Percentiles rank a stretch among this genome's conserved stretches.
Conservation (phyloP, 148 eudicot genomes). For the Rhododendron griersonianum region DNA sequence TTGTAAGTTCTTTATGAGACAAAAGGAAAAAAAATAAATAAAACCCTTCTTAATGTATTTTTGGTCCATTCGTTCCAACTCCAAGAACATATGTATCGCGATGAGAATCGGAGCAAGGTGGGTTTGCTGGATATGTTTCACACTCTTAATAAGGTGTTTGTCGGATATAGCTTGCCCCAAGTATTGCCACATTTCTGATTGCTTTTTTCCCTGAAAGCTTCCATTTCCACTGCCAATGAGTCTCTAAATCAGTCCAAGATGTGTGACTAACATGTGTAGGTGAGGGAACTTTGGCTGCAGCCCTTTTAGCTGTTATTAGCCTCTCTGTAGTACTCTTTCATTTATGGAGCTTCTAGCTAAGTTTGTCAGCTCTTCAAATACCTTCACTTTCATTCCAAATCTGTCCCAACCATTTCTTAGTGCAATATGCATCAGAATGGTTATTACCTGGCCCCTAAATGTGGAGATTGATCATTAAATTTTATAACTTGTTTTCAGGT, state of each 20-base stretch:
- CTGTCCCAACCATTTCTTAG: background rate
- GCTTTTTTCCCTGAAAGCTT: background rate
- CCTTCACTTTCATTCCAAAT: background rate
- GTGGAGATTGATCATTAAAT: background rate
- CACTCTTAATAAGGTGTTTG: background rate
- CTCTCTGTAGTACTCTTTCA: background rate
- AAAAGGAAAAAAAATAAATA: background rate
- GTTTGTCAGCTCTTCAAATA: background rate
- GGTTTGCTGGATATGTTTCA: background rate
- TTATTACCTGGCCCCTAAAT: background rate
- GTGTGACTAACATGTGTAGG: background rate
- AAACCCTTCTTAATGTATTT: background rate
- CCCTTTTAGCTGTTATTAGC: background rate
- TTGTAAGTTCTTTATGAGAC: background rate
- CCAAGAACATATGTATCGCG: background rate
- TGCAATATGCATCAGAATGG: background rate
- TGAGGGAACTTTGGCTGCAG: background rate
- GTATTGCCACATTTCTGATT: background rate
- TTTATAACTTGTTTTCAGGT: conserved; percentile 40
- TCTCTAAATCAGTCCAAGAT: background rate
- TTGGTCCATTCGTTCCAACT: background rate
- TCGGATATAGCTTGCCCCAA: background rate
- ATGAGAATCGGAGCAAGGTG: background rate
- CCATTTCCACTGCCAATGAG: background rate
- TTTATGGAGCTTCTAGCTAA: background rate